Base-by-base conservation (phyloP, 148 eudicot genomes). In the Heliosperma pusillum region DNA sequence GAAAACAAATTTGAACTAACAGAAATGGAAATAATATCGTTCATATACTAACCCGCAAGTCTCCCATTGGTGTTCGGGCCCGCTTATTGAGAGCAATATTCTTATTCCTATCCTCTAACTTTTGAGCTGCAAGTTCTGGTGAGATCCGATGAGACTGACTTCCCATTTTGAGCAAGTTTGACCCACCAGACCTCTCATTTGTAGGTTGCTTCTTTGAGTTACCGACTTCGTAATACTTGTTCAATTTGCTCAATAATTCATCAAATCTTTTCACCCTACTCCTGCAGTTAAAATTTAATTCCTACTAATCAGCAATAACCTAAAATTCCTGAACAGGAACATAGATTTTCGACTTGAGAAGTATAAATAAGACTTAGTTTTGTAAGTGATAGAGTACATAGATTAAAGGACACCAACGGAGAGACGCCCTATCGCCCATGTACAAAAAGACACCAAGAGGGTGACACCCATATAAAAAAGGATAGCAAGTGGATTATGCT, bases 1-100 rank as follows among this genome's bases (percentile, higher is more conserved):
- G 71, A 22, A 69, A 36, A 29, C 8, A 52, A 50, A n/a, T 13
- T 21, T 4, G 22, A 64, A 60, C 12, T 19, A 17, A 11, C 13
- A 17, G 25, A 29, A 21, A 24, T 27, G 44, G 33, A 70, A 5
- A 52, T 44, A 63, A 72, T 44, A 8, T 42, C 56, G 63, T 55
- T 71, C 6, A 53, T 60, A 44, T 66, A 82, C 91, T 70, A 78
- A 93, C 98, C 98, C 89, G 89, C 79, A 84, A 64, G 73, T 93
- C 97, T 72, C 90, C 89, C 75, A 90, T 79, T 65, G 98, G 89
- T 67, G 98, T 89, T 67, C 98, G 94, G 45, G 83, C 82, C 70
- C 98, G 94, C 87, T 88, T 93, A 84, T 87, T 91, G 47, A 79
- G 88, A 83, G 73, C 83, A 79, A 59, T 78, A 82, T 76, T 89